Conservation (phyloP, 768 basidiomycete species). For the Lyophyllum decastes region DNA sequence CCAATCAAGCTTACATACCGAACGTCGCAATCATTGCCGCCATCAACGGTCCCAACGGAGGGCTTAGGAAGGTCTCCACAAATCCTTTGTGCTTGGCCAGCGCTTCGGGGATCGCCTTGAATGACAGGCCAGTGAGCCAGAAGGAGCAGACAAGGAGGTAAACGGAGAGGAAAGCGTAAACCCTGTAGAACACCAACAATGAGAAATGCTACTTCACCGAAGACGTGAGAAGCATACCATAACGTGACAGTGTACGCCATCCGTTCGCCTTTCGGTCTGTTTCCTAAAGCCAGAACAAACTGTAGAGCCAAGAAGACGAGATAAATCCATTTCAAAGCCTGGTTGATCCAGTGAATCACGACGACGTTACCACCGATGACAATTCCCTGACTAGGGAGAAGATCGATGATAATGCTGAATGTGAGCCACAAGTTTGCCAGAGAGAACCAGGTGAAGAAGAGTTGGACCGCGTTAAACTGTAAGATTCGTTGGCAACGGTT, state of each 20-base stretch:
- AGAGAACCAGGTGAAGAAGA: constrained; percentile 93
- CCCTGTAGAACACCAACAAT: constrained; percentile 40
- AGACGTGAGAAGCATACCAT: constrained; percentile 45
- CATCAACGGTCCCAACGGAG: constrained; percentile 80
- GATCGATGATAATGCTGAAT: constrained; percentile 93
- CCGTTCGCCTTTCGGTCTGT: constrained; percentile 88
- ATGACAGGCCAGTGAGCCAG: constrained; percentile 79
- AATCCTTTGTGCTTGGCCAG: constrained; percentile 55
- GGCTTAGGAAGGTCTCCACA: constrained; percentile 64
- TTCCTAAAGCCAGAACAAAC: constrained; percentile 64
- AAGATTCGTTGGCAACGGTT: background rate
- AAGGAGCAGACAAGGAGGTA: constrained; percentile 90
- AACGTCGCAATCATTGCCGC: constrained; percentile 90
- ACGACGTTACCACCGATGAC: constrained; percentile 70
- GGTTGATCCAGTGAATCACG: constrained; percentile 88
- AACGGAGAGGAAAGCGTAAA: constrained; percentile 81
- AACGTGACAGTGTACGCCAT: constrained; percentile 72
- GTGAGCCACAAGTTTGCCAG: constrained; percentile 92
- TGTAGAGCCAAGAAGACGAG: constrained; percentile 75
- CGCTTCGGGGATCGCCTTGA: constrained; percentile 54
- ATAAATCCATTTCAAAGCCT: constrained; percentile 86
- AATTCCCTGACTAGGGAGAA: constrained; percentile 60
- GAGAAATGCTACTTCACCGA: constrained; percentile 52
- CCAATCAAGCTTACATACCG: constrained; percentile 41
- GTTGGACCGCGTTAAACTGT: constrained; percentile 81